Evolutionary conservation across 2,329 filamentous ascomycete species (phyloP), one percentile per base, ranked within the genome.

Genomic region (Sarocladiaceae sp.): DNA sequence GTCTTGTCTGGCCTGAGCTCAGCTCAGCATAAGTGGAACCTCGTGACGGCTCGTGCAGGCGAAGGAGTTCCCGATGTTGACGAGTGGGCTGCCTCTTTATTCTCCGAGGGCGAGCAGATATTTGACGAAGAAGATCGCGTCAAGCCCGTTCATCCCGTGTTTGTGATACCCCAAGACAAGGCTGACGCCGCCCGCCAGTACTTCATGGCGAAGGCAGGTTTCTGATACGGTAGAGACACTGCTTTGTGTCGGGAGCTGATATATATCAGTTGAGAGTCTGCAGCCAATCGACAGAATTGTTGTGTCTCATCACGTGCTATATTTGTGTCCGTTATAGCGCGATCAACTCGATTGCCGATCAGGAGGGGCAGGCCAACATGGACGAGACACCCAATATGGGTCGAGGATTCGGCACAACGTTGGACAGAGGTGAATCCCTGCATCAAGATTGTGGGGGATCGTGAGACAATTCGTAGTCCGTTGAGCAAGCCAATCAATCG

Each of bases 1-100:
- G 90, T 92, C 26, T 79, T 97, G 18, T 85, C 87, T 20, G 93
- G 93, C 4, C 76, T 97, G 58, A 94, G 89, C 66, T 87, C 85
- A 51, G 86, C 87, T 22, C 90, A 96, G 70, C 82, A 96, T 66
- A 73, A 77, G 61, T 83, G 79, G 79, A 68, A 72, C 56, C 69
- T 81, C 60, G 63, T 57, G 37, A 52, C 59, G 52, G 58, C 63
- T 56, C 67, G 69, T 42, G 47, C 22, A 17, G 31, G 20, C 17
- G 29, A 25, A 26, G 31, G 29, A 4, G 8, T 37, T 11, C 54
- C 62, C 48, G 64, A 69, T 28, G 62, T 60, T 44, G 69, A 75
- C 51, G 66, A 65, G 51, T 81, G 77, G 74, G 64, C 66, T 54
- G 75, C 72, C 54, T 66, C 72, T 59, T 75, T 78, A 23, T 75